A percentile compares a stretch with the other conserved stretches of the same genome.
These are phyloP conservation scores for Apiospora saccharicola DNA, from an alignment of 2,329 filamentous ascomycete species.

Conservation along the genomic window DNA sequence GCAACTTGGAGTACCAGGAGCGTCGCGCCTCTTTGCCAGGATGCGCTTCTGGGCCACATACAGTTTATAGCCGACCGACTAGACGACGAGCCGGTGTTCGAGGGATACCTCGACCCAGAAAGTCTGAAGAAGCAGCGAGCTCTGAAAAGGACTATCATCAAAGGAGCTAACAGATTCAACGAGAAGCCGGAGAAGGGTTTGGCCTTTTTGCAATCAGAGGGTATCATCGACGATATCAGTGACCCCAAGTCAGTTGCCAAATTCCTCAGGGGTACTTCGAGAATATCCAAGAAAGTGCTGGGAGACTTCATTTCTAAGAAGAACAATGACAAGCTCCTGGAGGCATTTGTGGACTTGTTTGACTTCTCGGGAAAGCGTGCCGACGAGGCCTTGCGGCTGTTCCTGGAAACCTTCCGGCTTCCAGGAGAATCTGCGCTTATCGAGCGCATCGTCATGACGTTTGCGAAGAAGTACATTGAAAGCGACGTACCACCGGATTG, in stretches of 20 bases:
- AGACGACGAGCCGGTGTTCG: constrained; percentile 69
- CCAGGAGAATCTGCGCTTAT: constrained; percentile 94
- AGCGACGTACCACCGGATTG: constrained; percentile 76
- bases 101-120: constrained; percentile 71
- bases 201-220: constrained; percentile 83
- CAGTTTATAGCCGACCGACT: constrained; percentile 91
- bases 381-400: constrained; percentile 84
- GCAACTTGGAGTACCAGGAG: constrained; percentile 99
- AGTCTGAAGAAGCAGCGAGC: constrained; percentile 74
- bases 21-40: constrained; percentile 91
- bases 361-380: constrained; percentile 87
- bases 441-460: constrained; percentile 87
- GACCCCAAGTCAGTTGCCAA: constrained; percentile 81
- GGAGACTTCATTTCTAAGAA: constrained; percentile 95
- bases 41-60: constrained; percentile 88
- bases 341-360: constrained; percentile 85
- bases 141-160: constrained; percentile 88
- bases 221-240: constrained; percentile 79
- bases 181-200: constrained; percentile 91
- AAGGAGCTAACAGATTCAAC: constrained; percentile 90
- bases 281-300: constrained; percentile 88
- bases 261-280: constrained; percentile 86
- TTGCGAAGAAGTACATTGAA: constrained; percentile 83
- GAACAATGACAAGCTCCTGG: constrained; percentile 83
- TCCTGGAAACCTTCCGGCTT: constrained; percentile 92